A percentile compares a stretch with the other conserved stretches of the same genome.
phyloP scores from a whole-genome alignment of 2,329 filamentous ascomycete genomes.

The Ceratocystis papillata region DNA sequence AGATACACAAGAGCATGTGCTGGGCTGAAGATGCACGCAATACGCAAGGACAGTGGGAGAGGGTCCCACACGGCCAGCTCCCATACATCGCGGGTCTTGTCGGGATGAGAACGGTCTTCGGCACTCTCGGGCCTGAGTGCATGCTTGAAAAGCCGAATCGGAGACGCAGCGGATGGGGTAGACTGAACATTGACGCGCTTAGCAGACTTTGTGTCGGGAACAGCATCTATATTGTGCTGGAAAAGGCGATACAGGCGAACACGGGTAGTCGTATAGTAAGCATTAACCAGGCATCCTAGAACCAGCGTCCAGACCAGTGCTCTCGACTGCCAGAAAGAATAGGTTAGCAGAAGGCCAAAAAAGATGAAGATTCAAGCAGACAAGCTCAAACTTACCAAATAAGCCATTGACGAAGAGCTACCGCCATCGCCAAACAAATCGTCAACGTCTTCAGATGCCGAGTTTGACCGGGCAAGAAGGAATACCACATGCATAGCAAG shows the following conservation, averaged over 20 bases:
- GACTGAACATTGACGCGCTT: constrained; percentile 81
- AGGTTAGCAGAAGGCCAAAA: constrained; percentile 12
- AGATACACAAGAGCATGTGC: constrained; percentile 86
- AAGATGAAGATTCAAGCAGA: constrained; percentile 21
- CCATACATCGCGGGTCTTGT: constrained; percentile 80
- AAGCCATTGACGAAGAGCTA: constrained; percentile 53
- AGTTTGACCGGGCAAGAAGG: constrained; percentile 72
- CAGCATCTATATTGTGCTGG: constrained; percentile 67
- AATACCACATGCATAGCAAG: constrained; percentile 68
- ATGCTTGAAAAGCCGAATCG: constrained; percentile 61
- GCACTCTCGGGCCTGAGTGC: constrained; percentile 59
- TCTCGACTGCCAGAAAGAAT: constrained; percentile 5
- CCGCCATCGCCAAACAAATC: constrained; percentile 73
- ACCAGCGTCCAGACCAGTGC: constrained; percentile 61
- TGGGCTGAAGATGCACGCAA: constrained; percentile 88
- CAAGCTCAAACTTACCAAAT: constrained; percentile 42
- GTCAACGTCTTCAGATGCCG: constrained; percentile 47
- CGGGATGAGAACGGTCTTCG: constrained; percentile 74
- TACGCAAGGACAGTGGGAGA: constrained; percentile 64
- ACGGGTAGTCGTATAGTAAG: constrained; percentile 68
- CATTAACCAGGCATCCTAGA: constrained; percentile 59
- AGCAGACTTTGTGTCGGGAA: constrained; percentile 71
- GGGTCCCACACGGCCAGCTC: constrained; percentile 92
- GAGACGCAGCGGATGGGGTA: constrained; percentile 65
- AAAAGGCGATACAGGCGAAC: constrained; percentile 85